A percentile compares a stretch with the other conserved stretches of the same genome.
These are phyloP conservation scores for Podospora conica DNA, from an alignment of 495 filamentous ascomycete genomes.

Conservation along the genomic window DNA sequence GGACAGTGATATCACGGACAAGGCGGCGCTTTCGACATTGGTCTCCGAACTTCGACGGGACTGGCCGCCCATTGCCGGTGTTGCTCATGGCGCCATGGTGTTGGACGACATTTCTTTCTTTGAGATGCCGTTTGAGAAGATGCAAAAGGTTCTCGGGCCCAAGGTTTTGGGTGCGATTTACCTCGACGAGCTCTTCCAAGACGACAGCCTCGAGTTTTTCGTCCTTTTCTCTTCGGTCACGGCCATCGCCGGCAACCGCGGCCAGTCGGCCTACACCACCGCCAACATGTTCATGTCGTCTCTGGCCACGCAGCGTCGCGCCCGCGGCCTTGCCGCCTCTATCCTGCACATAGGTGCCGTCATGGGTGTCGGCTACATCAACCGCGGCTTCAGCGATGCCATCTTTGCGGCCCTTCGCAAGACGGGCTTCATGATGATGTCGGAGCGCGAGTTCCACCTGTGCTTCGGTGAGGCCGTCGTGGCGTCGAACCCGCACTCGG, in stretches of 20 bases:
- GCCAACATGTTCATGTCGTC: conserved; percentile 45
- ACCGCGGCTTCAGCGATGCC: background rate
- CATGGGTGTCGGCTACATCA: conserved; percentile 19
- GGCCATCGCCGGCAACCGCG: conserved; percentile 38
- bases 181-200: conserved; percentile 34
- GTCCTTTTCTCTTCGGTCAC: conserved; percentile 46
- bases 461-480: conserved; percentile 12
- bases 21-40: background rate
- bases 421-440: background rate
- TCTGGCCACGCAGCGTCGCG: conserved; percentile 24
- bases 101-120: conserved; percentile 5
- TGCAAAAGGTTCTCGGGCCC: conserved; percentile 3
- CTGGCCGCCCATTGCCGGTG: conserved; percentile 14
- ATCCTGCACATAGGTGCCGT: conserved; percentile 36
- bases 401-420: background rate
- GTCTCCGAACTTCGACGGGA: background rate
- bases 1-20: background rate
- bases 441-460: conserved; percentile 7
- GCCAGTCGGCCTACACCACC: conserved; percentile 47
- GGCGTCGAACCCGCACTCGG: background rate
- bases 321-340: conserved; percentile 27
- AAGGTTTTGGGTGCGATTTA: conserved; percentile 31
- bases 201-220: conserved; percentile 49
- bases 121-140: conserved; percentile 6
- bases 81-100: conserved; percentile 18